Evolutionary conservation across 148 eudicot genomes (phyloP).

Genomic region (Bassia scoparia): DNA sequence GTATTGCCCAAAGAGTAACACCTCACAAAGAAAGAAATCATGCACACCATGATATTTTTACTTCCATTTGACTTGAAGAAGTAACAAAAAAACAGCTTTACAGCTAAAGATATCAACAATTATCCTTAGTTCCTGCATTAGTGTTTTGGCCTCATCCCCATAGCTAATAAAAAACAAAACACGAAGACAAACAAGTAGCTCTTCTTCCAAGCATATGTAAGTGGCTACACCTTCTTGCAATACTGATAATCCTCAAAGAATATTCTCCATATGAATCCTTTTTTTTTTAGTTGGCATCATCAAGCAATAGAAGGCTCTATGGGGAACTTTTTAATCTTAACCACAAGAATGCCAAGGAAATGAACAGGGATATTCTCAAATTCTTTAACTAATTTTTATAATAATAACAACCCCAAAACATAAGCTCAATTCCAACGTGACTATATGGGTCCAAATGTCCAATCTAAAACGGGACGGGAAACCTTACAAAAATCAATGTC

Average conservation of each 20-base stretch:
- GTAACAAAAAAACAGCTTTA: background rate
- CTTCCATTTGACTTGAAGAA: background rate
- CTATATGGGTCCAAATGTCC: too few relatives aligned
- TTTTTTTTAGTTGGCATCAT: background rate
- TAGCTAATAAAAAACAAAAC: background rate
- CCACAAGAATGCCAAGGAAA: background rate
- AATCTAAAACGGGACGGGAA: too few relatives aligned
- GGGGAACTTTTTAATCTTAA: background rate
- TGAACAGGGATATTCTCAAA: too few relatives aligned
- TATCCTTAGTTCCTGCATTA: background rate
- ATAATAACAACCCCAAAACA: too few relatives aligned
- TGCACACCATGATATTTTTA: background rate
- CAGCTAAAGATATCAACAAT: background rate
- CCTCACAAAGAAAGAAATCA: background rate
- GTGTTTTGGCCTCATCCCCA: background rate
- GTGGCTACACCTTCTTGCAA: background rate
- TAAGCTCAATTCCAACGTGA: too few relatives aligned
- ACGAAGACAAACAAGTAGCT: background rate
- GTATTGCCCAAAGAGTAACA: background rate
- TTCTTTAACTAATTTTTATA: too few relatives aligned
- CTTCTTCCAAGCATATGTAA: background rate
- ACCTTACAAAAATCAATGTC: background rate
- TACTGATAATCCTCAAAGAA: background rate
- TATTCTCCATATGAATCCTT: background rate
- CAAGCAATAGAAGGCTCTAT: background rate